Evolutionary conservation across 1,139 yeast species (phyloP).

Genomic region (Pneumocystis carinii): DNA sequence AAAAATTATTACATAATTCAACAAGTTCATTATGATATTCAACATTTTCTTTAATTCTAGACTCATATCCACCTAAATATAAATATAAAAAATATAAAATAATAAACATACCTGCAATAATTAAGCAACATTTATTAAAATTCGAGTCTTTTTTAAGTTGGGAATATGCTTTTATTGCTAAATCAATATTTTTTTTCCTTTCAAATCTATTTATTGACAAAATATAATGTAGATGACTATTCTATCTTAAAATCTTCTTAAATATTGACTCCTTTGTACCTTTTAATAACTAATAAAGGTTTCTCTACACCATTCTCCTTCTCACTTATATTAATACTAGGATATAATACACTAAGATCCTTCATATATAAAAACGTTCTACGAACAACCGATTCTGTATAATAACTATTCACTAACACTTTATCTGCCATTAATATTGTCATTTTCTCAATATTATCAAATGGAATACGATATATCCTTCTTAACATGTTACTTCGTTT

Average conservation of each 20-base stretch:
- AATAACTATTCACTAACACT: slow-evolving; percentile 73
- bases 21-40: slow-evolving; percentile 51
- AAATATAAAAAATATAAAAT: slow-evolving; percentile 15
- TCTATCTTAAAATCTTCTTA: not conserved
- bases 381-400: slow-evolving; percentile 57
- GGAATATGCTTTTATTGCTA: slow-evolving; percentile 58
- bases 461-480: slow-evolving; percentile 58
- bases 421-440: slow-evolving; percentile 64
- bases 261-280: slow-evolving; percentile 7
- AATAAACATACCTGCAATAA: slow-evolving; percentile 14
- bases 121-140: slow-evolving; percentile 9
- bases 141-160: slow-evolving; percentile 21
- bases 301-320: slow-evolving; percentile 3
- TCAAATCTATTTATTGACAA: slow-evolving; percentile 80
- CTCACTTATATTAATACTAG: slow-evolving; percentile 54
- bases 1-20: slow-evolving; percentile 32
- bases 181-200: slow-evolving; percentile 61
- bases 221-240: slow-evolving; percentile 21
- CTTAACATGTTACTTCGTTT: slow-evolving; percentile 39
- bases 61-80: slow-evolving; percentile 66
- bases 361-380: slow-evolving; percentile 41
- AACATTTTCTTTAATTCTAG: slow-evolving; percentile 60
- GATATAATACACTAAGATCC: slow-evolving; percentile 62
- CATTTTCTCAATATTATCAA: slow-evolving; percentile 67
- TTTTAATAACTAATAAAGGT: slow-evolving; percentile 10